Conservation (phyloP, 345 rosid species). For the Eucalyptus marginata region DNA sequence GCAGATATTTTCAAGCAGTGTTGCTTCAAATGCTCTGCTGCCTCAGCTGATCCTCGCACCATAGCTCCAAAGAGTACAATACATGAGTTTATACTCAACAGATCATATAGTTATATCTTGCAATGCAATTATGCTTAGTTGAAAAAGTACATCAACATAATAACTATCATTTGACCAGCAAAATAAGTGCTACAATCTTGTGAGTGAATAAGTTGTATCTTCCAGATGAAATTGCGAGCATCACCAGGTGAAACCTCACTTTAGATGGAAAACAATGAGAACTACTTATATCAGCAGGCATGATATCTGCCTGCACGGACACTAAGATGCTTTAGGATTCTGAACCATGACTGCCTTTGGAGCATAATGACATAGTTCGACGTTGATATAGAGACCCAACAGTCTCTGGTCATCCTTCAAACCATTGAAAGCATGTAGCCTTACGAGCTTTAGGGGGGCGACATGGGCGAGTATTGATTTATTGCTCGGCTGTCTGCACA, state of each 20-base stretch:
- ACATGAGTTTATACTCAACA: background rate
- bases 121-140: background rate
- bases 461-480: conserved; percentile 86
- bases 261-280: background rate
- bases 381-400: background rate
- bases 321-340: background rate
- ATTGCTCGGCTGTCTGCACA: conserved; percentile 87
- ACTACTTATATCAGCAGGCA: background rate
- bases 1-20: conserved; percentile 72
- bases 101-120: background rate
- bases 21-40: conserved; percentile 91
- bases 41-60: conserved; percentile 93
- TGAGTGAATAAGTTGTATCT: background rate
- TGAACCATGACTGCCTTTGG: background rate
- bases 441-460: conserved; percentile 82
- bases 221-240: background rate
- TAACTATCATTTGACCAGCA: background rate
- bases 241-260: background rate
- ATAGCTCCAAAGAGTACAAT: conserved; percentile 28
- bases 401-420: background rate
- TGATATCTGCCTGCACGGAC: background rate
- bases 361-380: background rate
- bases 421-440: background rate
- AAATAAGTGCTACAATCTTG: background rate
- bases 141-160: background rate